Base-by-base conservation (phyloP, 352 stramenopile species). In the Pythium pectinolyticum region DNA sequence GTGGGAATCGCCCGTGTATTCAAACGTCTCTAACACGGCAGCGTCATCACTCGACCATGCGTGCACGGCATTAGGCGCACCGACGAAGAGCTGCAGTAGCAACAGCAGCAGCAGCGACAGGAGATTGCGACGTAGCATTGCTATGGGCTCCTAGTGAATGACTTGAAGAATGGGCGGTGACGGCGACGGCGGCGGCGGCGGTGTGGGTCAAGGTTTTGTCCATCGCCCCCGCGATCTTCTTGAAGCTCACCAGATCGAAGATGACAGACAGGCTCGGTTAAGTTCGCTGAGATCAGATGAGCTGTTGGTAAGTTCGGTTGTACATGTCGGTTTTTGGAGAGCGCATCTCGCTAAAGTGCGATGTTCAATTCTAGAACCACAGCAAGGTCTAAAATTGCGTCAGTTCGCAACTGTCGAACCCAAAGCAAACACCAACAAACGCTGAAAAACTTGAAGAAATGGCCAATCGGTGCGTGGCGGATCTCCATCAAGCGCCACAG, bases 1-100 rank as follows among this genome's bases (percentile, higher is more conserved):
- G 70, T 92, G 83, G 24, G 83, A 92, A 15, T 75, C 63, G n/a
- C 81, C 77, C 24, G 65, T 58, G 59, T 78, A 92, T 31, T 80
- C 58, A 40, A 92, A 88, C 10, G 72, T 52, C 27, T 84, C 67
- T 7, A 87, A 67, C 27, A 65, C 71, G 17, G 57, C 39, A 19
- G 61, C 57, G 45, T 67, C 51, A 7, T 63, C 39, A 19, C 25
- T 22, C 3, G 57, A 51, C 66, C 66, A 68, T 28, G 59, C 66
- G 40, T 9, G 51, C n/a, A n/a, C n/a, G n/a, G n/a, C n/a, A n/a
- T n/a, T n/a, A n/a, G n/a, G n/a, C n/a, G n/a, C n/a, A n/a, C n/a
- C n/a, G 14, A 40, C 19, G 6, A 17, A 30, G 6, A 25, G 17
- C 22, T 63, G 61, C 61, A 48, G 35, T 9, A 58, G 24, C 34